Conservation (phyloP, 2,329 filamentous ascomycete genomes). For the Cercospora nicotianae region DNA sequence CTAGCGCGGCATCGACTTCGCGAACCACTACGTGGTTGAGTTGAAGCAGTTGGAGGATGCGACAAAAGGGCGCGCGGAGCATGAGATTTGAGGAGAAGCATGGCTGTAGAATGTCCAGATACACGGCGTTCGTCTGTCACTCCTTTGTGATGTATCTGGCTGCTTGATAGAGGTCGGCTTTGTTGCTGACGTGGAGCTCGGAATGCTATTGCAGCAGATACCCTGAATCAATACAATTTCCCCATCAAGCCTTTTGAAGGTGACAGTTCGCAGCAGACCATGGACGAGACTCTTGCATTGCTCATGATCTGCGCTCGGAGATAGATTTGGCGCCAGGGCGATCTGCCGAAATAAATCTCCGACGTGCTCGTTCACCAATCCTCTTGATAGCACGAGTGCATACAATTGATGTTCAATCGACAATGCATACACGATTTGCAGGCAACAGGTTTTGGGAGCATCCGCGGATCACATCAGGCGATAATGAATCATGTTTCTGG, state of each 20-base stretch:
- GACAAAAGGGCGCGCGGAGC: background rate
- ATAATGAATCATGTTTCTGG: background rate
- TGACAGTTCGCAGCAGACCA: background rate
- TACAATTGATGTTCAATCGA: background rate
- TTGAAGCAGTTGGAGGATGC: background rate
- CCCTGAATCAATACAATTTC: conserved; percentile 5
- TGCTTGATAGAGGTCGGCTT: conserved; percentile 6
- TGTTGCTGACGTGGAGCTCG: background rate
- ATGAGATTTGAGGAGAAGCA: background rate
- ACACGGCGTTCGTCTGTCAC: background rate
- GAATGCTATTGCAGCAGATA: conserved; percentile 10
- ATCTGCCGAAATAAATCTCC: background rate
- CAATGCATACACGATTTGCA: background rate
- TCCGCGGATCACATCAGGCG: background rate
- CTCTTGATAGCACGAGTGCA: no score
- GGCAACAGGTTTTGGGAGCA: background rate
- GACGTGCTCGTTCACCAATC: background rate
- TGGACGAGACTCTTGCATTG: background rate
- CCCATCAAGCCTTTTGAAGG: background rate
- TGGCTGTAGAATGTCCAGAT: background rate
- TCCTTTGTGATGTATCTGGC: conserved; percentile 5
- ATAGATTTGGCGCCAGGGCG: background rate
- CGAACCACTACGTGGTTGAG: background rate
- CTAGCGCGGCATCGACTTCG: background rate
- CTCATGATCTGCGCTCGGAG: background rate